Evolutionary conservation across 1,284 basidiomycete species (phyloP).

Genomic region (Pisolithus thermaeus): DNA sequence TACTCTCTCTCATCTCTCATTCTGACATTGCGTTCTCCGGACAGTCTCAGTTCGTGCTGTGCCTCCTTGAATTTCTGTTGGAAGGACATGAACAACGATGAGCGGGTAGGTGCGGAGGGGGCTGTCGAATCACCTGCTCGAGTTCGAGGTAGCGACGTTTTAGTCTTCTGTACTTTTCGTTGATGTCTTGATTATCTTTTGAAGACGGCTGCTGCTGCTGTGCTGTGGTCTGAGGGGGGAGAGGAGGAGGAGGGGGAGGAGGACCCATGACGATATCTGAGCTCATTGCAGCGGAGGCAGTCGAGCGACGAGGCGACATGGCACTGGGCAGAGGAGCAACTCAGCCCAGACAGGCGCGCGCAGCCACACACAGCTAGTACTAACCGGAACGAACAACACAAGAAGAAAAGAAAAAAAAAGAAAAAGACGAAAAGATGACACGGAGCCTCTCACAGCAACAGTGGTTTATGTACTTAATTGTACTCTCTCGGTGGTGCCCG

Average conservation of each 20-base stretch:
- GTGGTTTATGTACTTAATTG: too few relatives aligned
- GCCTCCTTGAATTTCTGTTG: slow-evolving; percentile 52
- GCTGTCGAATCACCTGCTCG: slow-evolving; percentile 45
- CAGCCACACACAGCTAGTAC: slow-evolving; percentile 3
- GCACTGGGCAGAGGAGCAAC: slow-evolving; percentile 22
- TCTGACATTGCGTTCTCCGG: slow-evolving; percentile 53
- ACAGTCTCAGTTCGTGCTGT: slow-evolving; percentile 44
- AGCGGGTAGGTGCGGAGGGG: slow-evolving; percentile 10
- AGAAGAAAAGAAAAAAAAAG: too few relatives aligned
- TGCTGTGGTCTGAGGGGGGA: slow-evolving; percentile 14
- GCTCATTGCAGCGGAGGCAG: slow-evolving; percentile 20
- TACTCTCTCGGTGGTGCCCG: too few relatives aligned
- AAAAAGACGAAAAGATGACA: too few relatives aligned
- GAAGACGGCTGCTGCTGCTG: slow-evolving; percentile 27
- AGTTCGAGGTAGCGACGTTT: slow-evolving; percentile 61
- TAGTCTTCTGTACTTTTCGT: slow-evolving; percentile 56
- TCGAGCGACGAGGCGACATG: slow-evolving; percentile 15
- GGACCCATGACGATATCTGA: slow-evolving; percentile 46
- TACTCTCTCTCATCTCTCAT: slow-evolving; percentile 56
- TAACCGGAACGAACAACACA: slow-evolving; percentile 30
- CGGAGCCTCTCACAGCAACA: too few relatives aligned
- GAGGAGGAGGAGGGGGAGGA: slow-evolving; percentile 37
- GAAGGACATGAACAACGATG: slow-evolving; percentile 12
- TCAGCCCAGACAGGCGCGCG: slow-evolving; percentile 14
- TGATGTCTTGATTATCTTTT: slow-evolving; percentile 40